These are phyloP conservation scores for Plasmodium malariae DNA, from an alignment of 169 alveolate species.

Conservation along the genomic window DNA sequence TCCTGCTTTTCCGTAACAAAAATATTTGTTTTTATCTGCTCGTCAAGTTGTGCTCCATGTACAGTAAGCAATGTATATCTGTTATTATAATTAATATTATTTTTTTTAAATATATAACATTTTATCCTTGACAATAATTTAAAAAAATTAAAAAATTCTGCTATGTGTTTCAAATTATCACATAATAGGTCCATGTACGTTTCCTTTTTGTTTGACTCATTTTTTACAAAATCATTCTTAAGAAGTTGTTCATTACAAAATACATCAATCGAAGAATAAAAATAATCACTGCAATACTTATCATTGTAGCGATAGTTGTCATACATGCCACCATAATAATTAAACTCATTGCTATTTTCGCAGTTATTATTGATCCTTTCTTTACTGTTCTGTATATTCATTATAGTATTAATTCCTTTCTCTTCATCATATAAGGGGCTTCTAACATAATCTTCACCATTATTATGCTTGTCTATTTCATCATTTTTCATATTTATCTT, in stretches of 20 bases:
- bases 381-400: too few species aligned
- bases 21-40: slow-evolving; percentile 9
- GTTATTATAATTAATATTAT: slow-evolving; percentile 6
- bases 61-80: slow-evolving; percentile 39
- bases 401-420: too few species aligned
- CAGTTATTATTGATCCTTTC: too few species aligned
- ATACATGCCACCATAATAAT: too few species aligned
- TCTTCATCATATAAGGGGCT: too few species aligned
- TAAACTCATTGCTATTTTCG: too few species aligned
- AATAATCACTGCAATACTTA: neutral
- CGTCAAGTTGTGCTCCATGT: slow-evolving; percentile 23
- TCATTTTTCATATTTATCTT: slow-evolving; percentile 3
- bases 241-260: slow-evolving; percentile 4
- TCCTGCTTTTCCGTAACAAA: slow-evolving; percentile 12
- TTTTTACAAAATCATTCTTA: neutral
- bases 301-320: too few species aligned
- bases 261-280: slow-evolving; percentile 5
- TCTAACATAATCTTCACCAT: neutral
- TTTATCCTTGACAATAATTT: slow-evolving; percentile 28
- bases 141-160: slow-evolving; percentile 23
- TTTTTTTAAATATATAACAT: slow-evolving; percentile 7
- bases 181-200: neutral
- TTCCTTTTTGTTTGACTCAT: neutral
- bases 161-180: slow-evolving; percentile 6
- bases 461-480: neutral